Percentiles rank a stretch among this genome's conserved stretches.
Evolutionary conservation across 768 basidiomycete species (phyloP).

Genomic region (Kondoa malvinella): DNA sequence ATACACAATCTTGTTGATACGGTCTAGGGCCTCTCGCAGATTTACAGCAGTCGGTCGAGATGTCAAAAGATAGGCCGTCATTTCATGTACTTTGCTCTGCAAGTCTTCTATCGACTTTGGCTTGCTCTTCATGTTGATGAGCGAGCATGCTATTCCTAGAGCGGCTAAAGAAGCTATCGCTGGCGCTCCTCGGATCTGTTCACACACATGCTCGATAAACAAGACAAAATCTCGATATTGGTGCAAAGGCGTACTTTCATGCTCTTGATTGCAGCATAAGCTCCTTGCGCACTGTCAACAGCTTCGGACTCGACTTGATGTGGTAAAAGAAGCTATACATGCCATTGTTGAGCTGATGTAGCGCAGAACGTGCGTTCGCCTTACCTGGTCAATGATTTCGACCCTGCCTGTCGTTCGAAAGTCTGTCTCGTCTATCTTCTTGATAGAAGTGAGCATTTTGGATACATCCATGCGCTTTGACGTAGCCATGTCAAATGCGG

Average conservation of each 20-base stretch:
- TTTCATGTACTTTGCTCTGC: constrained; percentile 41
- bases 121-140: constrained; percentile 32
- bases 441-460: constrained; percentile 14
- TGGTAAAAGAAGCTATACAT: constrained; percentile 22
- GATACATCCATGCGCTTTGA: background rate
- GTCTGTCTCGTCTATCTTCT: constrained; percentile 5
- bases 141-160: constrained; percentile 40
- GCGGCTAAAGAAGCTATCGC: constrained; percentile 87
- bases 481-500: too few relatives aligned
- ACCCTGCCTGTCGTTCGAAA: constrained; percentile 40
- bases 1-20: constrained; percentile 39
- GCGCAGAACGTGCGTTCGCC: constrained; percentile 59
- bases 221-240: too few relatives aligned
- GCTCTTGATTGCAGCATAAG: constrained; percentile 81
- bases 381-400: constrained; percentile 78
- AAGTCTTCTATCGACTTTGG: constrained; percentile 40
- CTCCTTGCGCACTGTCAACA: constrained; percentile 57
- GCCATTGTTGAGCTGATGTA: constrained; percentile 41
- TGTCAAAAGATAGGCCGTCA: constrained; percentile 57
- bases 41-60: constrained; percentile 96
- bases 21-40: constrained; percentile 64
- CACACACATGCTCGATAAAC: background rate
- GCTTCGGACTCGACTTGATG: constrained; percentile 30
- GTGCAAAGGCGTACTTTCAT: constrained; percentile 63
- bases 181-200: constrained; percentile 71